These are phyloP conservation scores for Glebionis coronaria DNA, from an alignment of 129 eudicot species.

Conservation along the genomic window DNA sequence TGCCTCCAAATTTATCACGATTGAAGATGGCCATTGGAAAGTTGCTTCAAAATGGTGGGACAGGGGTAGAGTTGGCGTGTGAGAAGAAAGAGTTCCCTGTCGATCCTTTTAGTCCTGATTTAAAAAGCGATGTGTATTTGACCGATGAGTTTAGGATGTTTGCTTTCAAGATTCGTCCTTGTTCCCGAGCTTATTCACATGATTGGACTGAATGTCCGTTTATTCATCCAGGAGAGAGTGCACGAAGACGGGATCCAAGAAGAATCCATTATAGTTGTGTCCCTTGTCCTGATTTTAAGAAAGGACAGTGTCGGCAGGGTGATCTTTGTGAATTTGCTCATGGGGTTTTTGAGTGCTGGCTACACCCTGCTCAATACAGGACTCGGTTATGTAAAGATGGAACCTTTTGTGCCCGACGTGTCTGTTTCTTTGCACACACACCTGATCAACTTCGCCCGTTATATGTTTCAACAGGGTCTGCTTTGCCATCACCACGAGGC, in stretches of 20 bases:
- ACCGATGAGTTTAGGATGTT: slow-evolving; percentile 47
- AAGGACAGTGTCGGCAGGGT: slow-evolving; percentile 31
- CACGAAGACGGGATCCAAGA: slow-evolving; percentile 40
- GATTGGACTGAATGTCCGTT: slow-evolving; percentile 55
- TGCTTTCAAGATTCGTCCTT: slow-evolving; percentile 40
- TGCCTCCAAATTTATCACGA: slow-evolving; percentile 19
- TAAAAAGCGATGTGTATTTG: slow-evolving; percentile 30
- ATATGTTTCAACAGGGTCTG: slow-evolving; percentile 29
- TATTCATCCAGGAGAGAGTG: slow-evolving; percentile 50
- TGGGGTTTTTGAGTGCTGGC: slow-evolving; percentile 56
- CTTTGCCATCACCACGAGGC: slow-evolving; percentile 27
- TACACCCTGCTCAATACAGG: slow-evolving; percentile 51
- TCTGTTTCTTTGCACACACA: slow-evolving; percentile 47
- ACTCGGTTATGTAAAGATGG: slow-evolving; percentile 52
- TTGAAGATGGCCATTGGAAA: slow-evolving; percentile 20
- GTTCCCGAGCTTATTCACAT: slow-evolving; percentile 50
- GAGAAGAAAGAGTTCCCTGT: slow-evolving; percentile 38
- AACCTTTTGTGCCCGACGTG: slow-evolving; percentile 33
- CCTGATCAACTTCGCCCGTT: slow-evolving; percentile 37
- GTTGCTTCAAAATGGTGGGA: slow-evolving; percentile 14
- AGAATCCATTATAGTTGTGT: slow-evolving; percentile 42
- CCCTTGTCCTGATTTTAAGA: slow-evolving; percentile 43
- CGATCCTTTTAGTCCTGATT: slow-evolving; percentile 34
- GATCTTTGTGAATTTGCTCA: slow-evolving; percentile 48
- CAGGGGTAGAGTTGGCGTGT: background rate